Evolutionary conservation across 2,329 filamentous ascomycete genomes (phyloP).

Genomic region (Colletotrichum sp.): DNA sequence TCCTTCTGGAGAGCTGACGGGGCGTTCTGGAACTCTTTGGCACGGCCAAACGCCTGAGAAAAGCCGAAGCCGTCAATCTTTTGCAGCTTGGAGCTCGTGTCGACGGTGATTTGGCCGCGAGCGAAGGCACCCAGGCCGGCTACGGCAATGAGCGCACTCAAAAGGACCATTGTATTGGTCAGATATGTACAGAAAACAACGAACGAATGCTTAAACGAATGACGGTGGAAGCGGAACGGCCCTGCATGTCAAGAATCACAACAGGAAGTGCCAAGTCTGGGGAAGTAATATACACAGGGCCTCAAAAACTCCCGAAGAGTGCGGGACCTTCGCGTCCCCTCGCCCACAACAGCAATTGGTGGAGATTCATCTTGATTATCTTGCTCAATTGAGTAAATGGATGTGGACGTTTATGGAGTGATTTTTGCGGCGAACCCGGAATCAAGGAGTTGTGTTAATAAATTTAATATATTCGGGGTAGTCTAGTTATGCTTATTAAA

Average conservation of each 20-base stretch:
- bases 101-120: slow-evolving; percentile 30
- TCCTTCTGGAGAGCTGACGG: slow-evolving; percentile 31
- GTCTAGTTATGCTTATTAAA: background rate
- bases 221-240: background rate
- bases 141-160: background rate
- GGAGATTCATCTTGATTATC: background rate
- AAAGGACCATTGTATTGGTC: background rate
- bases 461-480: background rate
- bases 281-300: background rate
- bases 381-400: background rate
- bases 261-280: background rate
- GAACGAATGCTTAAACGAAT: background rate
- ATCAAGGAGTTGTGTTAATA: background rate
- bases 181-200: background rate
- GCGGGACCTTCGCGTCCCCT: background rate
- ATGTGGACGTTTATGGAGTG: background rate
- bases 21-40: slow-evolving; percentile 41
- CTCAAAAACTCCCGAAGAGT: background rate
- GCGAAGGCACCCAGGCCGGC: slow-evolving; percentile 6
- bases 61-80: slow-evolving; percentile 53
- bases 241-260: background rate
- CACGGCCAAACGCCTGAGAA: slow-evolving; percentile 51
- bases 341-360: background rate
- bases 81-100: slow-evolving; percentile 30
- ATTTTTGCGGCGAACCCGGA: background rate